Conservation (phyloP, 2,329 filamentous ascomycete species). For the Pezicula rhizophila region DNA sequence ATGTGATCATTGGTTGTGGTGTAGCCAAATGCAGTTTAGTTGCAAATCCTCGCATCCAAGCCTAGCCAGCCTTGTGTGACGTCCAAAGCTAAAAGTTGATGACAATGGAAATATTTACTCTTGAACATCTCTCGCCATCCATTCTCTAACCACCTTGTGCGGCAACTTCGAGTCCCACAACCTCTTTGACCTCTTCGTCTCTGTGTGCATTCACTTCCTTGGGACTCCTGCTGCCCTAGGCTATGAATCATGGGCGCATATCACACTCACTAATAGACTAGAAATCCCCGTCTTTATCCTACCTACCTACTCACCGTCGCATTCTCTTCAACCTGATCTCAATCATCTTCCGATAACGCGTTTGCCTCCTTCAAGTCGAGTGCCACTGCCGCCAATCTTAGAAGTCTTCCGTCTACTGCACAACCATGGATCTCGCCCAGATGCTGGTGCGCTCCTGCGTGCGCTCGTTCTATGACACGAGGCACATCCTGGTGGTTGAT, state of each 20-base stretch:
- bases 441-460: conserved; percentile 80
- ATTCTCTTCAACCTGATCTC: conserved; percentile 1
- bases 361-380: neutral
- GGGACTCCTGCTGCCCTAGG: conserved; percentile 8
- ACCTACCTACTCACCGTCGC: conserved; percentile 3
- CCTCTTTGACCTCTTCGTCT: neutral
- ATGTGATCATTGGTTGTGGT: too few species aligned
- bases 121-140: too few species aligned
- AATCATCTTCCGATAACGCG: neutral
- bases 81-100: too few species aligned
- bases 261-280: conserved; percentile 1
- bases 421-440: conserved; percentile 59
- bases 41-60: too few species aligned
- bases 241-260: conserved; percentile 18
- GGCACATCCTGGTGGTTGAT: conserved; percentile 77
- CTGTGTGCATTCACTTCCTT: conserved; percentile 6
- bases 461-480: conserved; percentile 80
- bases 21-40: too few species aligned
- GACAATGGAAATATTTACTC: too few species aligned
- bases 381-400: neutral
- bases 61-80: too few species aligned
- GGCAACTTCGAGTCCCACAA: neutral
- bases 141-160: too few species aligned
- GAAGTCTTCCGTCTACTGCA: neutral
- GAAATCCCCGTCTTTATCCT: neutral